Conservation (phyloP, 73 alveolate species). For the Paramecium octaurelia region DNA sequence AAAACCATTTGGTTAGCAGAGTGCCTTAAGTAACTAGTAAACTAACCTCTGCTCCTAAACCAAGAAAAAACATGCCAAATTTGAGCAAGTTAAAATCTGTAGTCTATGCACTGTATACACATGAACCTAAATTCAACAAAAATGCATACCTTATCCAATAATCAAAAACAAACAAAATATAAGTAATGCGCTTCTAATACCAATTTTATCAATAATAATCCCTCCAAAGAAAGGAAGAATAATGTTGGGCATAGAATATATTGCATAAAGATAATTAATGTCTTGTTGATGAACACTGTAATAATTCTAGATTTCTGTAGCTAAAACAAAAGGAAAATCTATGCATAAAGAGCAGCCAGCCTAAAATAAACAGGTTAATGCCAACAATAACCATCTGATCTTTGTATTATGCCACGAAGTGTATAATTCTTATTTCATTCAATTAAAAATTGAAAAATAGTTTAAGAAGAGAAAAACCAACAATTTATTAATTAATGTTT, state of each 20-base stretch:
- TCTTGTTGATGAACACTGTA: background rate
- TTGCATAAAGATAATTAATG: constrained; percentile 52
- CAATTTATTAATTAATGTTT: no score
- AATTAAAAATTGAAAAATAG: background rate
- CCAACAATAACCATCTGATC: background rate
- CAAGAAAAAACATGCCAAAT: background rate
- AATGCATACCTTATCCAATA: background rate
- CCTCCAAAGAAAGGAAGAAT: constrained; percentile 62
- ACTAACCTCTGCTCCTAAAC: background rate
- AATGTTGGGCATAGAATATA: constrained; percentile 56
- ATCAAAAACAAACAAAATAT: constrained; percentile 38
- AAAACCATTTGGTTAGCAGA: background rate
- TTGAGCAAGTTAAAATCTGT: background rate
- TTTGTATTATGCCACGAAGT: background rate
- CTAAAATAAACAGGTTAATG: background rate
- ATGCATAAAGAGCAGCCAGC: background rate
- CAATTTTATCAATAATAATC: constrained; percentile 50
- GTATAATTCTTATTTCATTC: background rate
- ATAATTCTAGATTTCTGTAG: background rate
- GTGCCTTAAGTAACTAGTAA: background rate
- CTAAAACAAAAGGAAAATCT: background rate
- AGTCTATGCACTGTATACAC: background rate
- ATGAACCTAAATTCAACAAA: background rate
- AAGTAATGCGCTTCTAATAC: constrained; percentile 37
- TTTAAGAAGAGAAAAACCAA: no score